Percentiles rank a stretch among this genome's conserved stretches.
Conservation (phyloP, 1,284 basidiomycete genomes). For the Ustilago tritici region DNA sequence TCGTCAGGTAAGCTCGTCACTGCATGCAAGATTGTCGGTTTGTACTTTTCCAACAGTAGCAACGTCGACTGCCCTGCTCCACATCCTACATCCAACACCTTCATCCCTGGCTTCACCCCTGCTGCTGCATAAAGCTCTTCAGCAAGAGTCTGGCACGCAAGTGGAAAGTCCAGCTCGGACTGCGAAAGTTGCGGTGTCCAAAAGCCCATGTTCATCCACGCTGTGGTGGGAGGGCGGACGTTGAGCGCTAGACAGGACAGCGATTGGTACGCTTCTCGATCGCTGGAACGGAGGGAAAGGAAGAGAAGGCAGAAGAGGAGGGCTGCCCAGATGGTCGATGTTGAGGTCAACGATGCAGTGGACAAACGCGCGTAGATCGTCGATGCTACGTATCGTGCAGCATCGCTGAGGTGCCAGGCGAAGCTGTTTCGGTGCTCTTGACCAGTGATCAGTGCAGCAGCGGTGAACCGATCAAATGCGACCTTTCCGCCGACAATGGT, state of each 20-base stretch:
- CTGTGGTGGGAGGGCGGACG: slow-evolving; percentile 42
- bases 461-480: slow-evolving; percentile 73
- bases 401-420: background rate
- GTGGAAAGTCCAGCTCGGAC: slow-evolving; percentile 34
- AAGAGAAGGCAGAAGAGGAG: slow-evolving; percentile 14
- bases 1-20: slow-evolving; percentile 60
- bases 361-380: background rate
- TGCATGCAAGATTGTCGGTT: slow-evolving; percentile 57
- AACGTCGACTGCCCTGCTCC: slow-evolving; percentile 66
- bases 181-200: slow-evolving; percentile 39
- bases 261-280: slow-evolving; percentile 27
- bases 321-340: slow-evolving; percentile 10
- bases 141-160: slow-evolving; percentile 55
- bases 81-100: slow-evolving; percentile 65
- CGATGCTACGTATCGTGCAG: background rate
- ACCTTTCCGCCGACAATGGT: slow-evolving; percentile 84
- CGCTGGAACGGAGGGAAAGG: slow-evolving; percentile 7
- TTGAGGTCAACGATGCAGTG: background rate
- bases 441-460: slow-evolving; percentile 12
- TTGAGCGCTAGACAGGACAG: slow-evolving; percentile 46
- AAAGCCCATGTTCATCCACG: slow-evolving; percentile 65
- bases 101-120: slow-evolving; percentile 26
- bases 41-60: slow-evolving; percentile 33
- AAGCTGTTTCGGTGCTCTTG: background rate
- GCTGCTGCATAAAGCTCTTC: slow-evolving; percentile 48